Percentiles rank a stretch among this genome's conserved stretches.
Conservation (phyloP, 208 protist genomes). For the Balamuthia mandrillaris region DNA sequence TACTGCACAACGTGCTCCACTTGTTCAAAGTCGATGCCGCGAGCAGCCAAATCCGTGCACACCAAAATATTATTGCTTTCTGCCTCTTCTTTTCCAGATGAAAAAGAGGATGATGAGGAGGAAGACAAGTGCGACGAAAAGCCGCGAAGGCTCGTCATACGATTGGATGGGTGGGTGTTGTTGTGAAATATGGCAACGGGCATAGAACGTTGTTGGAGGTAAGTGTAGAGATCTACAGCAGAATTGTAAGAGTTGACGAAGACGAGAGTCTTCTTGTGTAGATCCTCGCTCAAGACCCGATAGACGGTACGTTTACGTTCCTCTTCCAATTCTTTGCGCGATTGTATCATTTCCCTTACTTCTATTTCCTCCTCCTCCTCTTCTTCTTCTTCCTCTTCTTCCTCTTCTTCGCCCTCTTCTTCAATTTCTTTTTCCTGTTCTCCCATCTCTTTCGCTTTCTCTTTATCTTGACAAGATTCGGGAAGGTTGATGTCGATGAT, state of each 20-base stretch:
- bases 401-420: not conserved
- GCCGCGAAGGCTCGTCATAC: not conserved
- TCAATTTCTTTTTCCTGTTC: not conserved
- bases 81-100: too few species aligned
- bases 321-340: not conserved
- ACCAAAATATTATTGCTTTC: not conserved
- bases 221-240: not conserved
- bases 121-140: too few species aligned
- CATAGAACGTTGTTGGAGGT: not conserved
- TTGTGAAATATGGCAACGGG: not conserved
- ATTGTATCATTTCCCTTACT: too few species aligned
- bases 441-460: not conserved
- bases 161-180: not conserved
- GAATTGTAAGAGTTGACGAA: not conserved
- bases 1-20: conserved; percentile 13
- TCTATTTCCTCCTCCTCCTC: not conserved
- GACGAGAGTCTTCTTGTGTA: not conserved
- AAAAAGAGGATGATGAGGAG: too few species aligned
- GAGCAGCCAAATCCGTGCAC: not conserved
- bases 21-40: not conserved
- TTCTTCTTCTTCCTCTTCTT: not conserved
- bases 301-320: not conserved
- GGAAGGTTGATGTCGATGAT: not conserved
- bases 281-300: too few species aligned
- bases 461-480: not conserved